phyloP scores from a whole-genome alignment of 148 eudicot genomes.

The Suaeda aralocaspica region DNA sequence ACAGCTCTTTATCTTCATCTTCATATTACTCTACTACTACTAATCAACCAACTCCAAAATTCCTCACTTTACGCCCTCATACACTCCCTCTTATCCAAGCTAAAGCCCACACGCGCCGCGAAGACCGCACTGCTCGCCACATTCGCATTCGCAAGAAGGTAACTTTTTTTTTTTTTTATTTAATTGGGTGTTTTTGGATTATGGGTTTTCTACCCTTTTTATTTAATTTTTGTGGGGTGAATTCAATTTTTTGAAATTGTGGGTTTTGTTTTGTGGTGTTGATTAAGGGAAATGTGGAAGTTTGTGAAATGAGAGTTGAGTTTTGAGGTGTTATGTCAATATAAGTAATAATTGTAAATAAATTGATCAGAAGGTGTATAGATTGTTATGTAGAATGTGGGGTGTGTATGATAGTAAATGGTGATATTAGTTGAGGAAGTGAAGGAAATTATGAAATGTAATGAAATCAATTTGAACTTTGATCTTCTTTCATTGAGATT shows the following conservation, averaged over 20 bases:
- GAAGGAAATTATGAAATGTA: neutral
- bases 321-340: neutral
- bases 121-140: constrained; percentile 62
- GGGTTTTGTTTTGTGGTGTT: neutral
- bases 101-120: constrained; percentile 42
- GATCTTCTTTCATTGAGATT: no score
- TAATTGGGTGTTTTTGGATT: neutral
- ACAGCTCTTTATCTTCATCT: constrained; percentile 25
- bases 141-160: constrained; percentile 61
- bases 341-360: no score
- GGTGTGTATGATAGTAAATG: neutral
- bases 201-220: constrained; percentile 1
- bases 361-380: neutral
- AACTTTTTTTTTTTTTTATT: no score
- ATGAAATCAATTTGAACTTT: no score
- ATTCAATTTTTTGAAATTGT: no score
- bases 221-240: neutral
- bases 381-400: neutral
- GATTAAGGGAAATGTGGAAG: neutral
- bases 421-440: neutral
- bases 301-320: neutral
- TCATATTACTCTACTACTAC: constrained; percentile 14
- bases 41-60: no score
- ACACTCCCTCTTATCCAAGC: constrained; percentile 35
- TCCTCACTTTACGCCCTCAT: constrained; percentile 24